Percentiles rank a stretch among this genome's conserved stretches.
Evolutionary conservation across 2,329 filamentous ascomycete genomes (phyloP).

Genomic region (Diaporthe citriasiana): DNA sequence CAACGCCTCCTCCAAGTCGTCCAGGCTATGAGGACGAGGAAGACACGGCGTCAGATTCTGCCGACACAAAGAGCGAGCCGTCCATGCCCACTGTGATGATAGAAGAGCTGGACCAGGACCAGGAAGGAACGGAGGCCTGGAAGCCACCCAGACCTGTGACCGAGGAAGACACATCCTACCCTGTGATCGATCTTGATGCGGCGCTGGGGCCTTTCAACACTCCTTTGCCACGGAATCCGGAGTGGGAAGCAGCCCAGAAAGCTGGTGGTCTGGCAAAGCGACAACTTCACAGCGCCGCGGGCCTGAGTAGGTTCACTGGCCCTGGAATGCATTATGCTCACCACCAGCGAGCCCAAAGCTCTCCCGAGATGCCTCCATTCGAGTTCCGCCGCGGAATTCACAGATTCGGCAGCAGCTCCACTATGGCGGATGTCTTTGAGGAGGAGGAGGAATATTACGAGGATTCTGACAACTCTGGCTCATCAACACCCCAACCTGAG

Average conservation of each 20-base stretch:
- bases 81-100: conserved; percentile 57
- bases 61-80: conserved; percentile 49
- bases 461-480: conserved; percentile 60
- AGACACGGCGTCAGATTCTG: conserved; percentile 47
- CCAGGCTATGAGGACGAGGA: conserved; percentile 50
- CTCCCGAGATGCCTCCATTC: conserved; percentile 83
- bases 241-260: conserved; percentile 77
- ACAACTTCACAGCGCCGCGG: conserved; percentile 82
- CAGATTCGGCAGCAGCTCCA: conserved; percentile 75
- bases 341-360: conserved; percentile 84
- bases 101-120: conserved; percentile 54
- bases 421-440: conserved; percentile 90
- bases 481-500: conserved; percentile 52
- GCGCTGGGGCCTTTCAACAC: conserved; percentile 94
- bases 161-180: conserved; percentile 77
- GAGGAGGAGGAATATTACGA: conserved; percentile 80
- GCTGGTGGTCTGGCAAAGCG: conserved; percentile 71
- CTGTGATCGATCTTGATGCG: conserved; percentile 94
- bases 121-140: conserved; percentile 51
- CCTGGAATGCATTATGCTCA: conserved; percentile 77
- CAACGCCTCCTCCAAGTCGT: conserved; percentile 60
- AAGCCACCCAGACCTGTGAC: conserved; percentile 56
- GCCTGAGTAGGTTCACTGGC: conserved; percentile 76
- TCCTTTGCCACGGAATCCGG: conserved; percentile 72
- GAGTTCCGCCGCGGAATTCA: conserved; percentile 73